These are phyloP conservation scores for Cladosporium sp. DNA, from an alignment of 2,329 filamentous ascomycete species.

Conservation along the genomic window DNA sequence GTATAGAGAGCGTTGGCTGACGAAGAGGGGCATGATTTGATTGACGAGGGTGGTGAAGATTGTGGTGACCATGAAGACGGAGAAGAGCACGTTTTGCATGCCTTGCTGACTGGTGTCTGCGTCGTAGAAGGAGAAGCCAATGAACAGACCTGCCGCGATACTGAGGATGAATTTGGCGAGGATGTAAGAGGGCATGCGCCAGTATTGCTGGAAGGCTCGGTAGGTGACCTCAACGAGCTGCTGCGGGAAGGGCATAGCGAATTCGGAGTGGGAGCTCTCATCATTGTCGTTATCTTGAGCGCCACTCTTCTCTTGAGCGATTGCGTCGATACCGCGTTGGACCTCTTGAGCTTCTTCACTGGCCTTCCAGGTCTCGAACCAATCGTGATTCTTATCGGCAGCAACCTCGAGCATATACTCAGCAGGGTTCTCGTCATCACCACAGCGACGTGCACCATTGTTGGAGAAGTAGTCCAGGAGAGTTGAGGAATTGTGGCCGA, in stretches of 20 bases:
- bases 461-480: constrained; percentile 55
- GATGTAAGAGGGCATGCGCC: constrained; percentile 43
- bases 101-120: constrained; percentile 35
- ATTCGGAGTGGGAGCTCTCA: constrained; percentile 36
- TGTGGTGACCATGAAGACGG: constrained; percentile 47
- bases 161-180: constrained; percentile 56
- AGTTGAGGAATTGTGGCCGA: constrained; percentile 67
- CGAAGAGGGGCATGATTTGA: constrained; percentile 57
- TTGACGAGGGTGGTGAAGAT: constrained; percentile 45
- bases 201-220: constrained; percentile 44
- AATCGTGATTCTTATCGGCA: constrained; percentile 35
- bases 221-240: constrained; percentile 36
- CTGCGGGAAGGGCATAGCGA: constrained; percentile 37
- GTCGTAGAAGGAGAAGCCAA: constrained; percentile 43
- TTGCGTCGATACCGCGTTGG: constrained; percentile 35
- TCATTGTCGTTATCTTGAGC: constrained; percentile 26
- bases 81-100: constrained; percentile 44
- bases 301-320: constrained; percentile 34
- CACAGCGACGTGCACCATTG: constrained; percentile 20
- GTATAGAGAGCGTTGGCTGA: constrained; percentile 55
- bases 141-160: constrained; percentile 46
- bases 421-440: constrained; percentile 59
- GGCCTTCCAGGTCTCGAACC: constrained; percentile 38
- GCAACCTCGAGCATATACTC: constrained; percentile 66
- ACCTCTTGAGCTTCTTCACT: constrained; percentile 29